phyloP scores from a whole-genome alignment of 768 basidiomycete species.

The Trametes gibbosa region DNA sequence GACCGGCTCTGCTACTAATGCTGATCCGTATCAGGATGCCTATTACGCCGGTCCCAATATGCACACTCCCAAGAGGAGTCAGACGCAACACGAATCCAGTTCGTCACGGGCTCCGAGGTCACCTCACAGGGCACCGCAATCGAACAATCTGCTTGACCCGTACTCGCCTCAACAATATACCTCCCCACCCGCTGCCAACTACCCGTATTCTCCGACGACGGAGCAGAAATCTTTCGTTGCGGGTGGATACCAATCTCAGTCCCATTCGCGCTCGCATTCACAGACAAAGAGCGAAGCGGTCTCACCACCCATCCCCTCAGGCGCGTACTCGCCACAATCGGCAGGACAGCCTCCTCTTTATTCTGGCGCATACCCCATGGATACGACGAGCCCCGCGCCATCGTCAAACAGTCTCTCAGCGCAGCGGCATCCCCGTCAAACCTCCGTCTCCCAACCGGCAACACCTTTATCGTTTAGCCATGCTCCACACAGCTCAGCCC shows the following conservation, averaged over 20 bases:
- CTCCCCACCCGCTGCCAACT: conserved; percentile 61
- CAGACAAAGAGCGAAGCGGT: conserved; percentile 51
- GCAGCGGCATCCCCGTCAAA: conserved; percentile 47
- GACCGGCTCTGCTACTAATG: conserved; percentile 36
- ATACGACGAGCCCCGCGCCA: conserved; percentile 63
- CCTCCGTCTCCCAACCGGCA: conserved; percentile 64
- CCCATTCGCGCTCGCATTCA: conserved; percentile 53
- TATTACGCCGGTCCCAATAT: conserved; percentile 53
- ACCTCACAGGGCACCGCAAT: conserved; percentile 53
- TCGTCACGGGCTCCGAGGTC: conserved; percentile 54
- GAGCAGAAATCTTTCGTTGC: conserved; percentile 41
- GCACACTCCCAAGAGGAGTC: conserved; percentile 54
- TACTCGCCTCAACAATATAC: conserved; percentile 66
- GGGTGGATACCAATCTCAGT: conserved; percentile 49
- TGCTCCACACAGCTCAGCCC: conserved; percentile 46
- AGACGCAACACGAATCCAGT: conserved; percentile 51
- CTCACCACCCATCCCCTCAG: conserved; percentile 42
- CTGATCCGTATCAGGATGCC: conserved; percentile 55
- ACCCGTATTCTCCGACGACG: conserved; percentile 39
- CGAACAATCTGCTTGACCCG: conserved; percentile 59
- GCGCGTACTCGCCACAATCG: conserved; percentile 56
- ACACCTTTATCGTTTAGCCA: conserved; percentile 72
- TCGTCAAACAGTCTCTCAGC: conserved; percentile 46
- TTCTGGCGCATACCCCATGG: conserved; percentile 57
- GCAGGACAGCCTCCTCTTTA: conserved; percentile 36